Conservation (phyloP, 2,329 filamentous ascomycete genomes). For the Fusarium domesticum region DNA sequence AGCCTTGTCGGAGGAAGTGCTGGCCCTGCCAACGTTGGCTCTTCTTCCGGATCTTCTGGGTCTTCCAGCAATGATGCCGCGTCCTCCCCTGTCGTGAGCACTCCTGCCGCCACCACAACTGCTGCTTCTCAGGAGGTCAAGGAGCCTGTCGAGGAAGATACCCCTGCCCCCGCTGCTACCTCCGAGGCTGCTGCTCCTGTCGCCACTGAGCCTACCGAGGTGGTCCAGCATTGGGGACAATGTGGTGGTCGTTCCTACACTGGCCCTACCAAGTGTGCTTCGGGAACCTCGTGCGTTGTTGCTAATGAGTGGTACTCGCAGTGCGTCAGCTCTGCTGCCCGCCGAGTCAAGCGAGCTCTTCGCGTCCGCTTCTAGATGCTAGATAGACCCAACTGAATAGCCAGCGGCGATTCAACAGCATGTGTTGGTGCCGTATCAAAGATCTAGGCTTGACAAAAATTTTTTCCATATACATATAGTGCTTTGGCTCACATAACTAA, state of each 20-base stretch:
- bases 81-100: background rate
- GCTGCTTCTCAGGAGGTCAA: background rate
- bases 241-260: slow-evolving; percentile 27
- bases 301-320: slow-evolving; percentile 32
- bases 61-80: background rate
- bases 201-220: slow-evolving; percentile 1
- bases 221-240: slow-evolving; percentile 19
- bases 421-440: too few species aligned
- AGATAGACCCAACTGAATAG: too few species aligned
- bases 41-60: slow-evolving; percentile 1
- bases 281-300: slow-evolving; percentile 24
- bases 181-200: background rate
- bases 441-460: too few species aligned
- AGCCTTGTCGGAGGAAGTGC: slow-evolving; percentile 23
- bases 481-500: too few species aligned
- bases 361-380: background rate
- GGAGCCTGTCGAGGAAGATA: background rate
- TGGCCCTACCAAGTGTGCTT: slow-evolving; percentile 26
- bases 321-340: slow-evolving; percentile 16
- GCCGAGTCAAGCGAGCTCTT: slow-evolving; percentile 7
- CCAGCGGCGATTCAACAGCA: too few species aligned
- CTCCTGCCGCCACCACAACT: background rate
- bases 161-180: background rate
- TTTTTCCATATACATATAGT: too few species aligned
- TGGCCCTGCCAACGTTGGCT: slow-evolving; percentile 25